Base-by-base conservation (phyloP, 208 protist species). In the Zelonia costaricensis region DNA sequence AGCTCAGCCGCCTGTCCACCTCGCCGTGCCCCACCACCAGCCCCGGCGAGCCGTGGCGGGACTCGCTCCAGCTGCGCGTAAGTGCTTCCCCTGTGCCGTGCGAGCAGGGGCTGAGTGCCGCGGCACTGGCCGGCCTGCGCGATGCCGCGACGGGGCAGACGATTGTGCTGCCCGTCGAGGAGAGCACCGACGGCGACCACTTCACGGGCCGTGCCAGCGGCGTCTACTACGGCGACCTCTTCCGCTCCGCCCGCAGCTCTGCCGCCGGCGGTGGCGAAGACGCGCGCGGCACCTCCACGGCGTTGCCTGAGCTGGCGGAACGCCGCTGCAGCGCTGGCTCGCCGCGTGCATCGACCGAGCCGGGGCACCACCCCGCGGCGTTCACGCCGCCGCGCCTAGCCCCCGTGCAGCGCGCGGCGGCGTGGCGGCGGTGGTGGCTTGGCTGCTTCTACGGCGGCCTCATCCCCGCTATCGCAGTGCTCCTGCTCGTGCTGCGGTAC, bases 151-250 rank as follows among this genome's bases (percentile, higher is more conserved):
- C 40, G 9, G 59, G 13, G 27, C 38, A n/a, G 3, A 44, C 39
- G 12, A 27, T 57, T 28, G 47, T 44, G 63, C 43, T 72, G 38
- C 65, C 65, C 0, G 65, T 72, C 1, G 48, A 53, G 47, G 48
- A 76, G 28, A 45, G 36, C 23, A 23, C 27, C 20, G 47, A 31
- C 39, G 73, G 36, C n/a, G 73, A 74, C 7, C 52, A 58, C n/a
- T 84, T 80, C 49, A 80, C 63, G 2, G 73, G 69, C 9, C 58
- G 80, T 0, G 74, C 70, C 12, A 88, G 82, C 52, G 82, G 82
- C 30, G 69, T 84, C 4, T 84, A 77, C 59, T 88, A 88, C 53
- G 81, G 81, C 13, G 56, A 64, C 33, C 23, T 79, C 36, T 56
- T 78, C 45, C 69, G 52, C 33, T 40, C 60, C 27, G 45, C 61